phyloP scores from a whole-genome alignment of 129 eudicot genomes.

The Cynara cardunculus region DNA sequence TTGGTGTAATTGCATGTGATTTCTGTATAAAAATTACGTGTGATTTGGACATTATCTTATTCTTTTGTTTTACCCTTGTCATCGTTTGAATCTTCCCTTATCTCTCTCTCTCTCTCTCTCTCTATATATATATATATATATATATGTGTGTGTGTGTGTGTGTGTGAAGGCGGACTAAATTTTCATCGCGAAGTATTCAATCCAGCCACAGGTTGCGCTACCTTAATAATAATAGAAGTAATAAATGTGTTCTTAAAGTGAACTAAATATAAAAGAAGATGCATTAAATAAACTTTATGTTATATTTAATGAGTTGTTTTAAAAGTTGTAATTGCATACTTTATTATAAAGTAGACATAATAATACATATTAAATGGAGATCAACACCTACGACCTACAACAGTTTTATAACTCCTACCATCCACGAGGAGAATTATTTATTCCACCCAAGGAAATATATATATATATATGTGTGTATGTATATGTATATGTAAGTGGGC shows the following conservation, averaged over 20 bases:
- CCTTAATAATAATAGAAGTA: too few species aligned
- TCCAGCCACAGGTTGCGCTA: too few species aligned
- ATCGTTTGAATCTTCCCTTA: too few species aligned
- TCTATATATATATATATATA: too few species aligned
- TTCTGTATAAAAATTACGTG: background rate
- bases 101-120: too few species aligned
- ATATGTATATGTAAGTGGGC: background rate
- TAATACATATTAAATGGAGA: background rate
- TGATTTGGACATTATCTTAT: too few species aligned
- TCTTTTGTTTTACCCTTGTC: too few species aligned
- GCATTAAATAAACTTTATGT: background rate
- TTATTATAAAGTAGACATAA: background rate
- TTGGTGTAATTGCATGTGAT: background rate
- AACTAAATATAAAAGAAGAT: background rate
- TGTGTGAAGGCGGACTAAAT: too few species aligned
- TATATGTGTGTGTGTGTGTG: too few species aligned
- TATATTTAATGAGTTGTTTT: background rate
- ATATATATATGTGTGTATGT: background rate
- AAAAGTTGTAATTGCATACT: background rate
- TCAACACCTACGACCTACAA: constrained; percentile 8
- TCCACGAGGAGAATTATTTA: constrained; percentile 15
- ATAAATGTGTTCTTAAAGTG: too few species aligned
- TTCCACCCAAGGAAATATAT: background rate
- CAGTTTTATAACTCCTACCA: background rate
- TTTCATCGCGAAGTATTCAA: too few species aligned